phyloP scores from a whole-genome alignment of 2,329 filamentous ascomycete genomes.

The Phialocephala sp. region DNA sequence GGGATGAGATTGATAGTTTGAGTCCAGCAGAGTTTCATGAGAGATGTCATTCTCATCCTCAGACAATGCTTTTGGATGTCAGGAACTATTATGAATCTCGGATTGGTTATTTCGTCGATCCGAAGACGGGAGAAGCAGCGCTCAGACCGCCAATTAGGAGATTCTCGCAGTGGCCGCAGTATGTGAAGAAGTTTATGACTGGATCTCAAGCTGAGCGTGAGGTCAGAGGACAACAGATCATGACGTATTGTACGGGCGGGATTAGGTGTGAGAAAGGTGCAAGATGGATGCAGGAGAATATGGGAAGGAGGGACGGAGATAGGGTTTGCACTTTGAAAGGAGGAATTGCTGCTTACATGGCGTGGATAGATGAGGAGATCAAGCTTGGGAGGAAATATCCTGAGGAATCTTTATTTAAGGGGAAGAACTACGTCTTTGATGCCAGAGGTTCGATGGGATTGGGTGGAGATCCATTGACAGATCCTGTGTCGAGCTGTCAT shows the following conservation, averaged over 20 bases:
- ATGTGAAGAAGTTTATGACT: slow-evolving; percentile 37
- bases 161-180: slow-evolving; percentile 44
- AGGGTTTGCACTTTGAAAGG: slow-evolving; percentile 41
- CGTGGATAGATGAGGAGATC: slow-evolving; percentile 44
- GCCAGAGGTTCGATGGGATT: slow-evolving; percentile 41
- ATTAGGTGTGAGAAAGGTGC: slow-evolving; percentile 44
- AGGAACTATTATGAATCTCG: slow-evolving; percentile 44
- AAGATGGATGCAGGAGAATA: slow-evolving; percentile 40
- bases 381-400: slow-evolving; percentile 34
- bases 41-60: slow-evolving; percentile 31
- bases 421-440: slow-evolving; percentile 45
- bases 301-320: slow-evolving; percentile 30
- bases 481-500: slow-evolving; percentile 42
- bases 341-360: slow-evolving; percentile 42
- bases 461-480: background rate
- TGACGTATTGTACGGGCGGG: slow-evolving; percentile 44
- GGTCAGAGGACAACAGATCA: slow-evolving; percentile 31
- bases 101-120: slow-evolving; percentile 43
- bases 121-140: slow-evolving; percentile 37
- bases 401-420: slow-evolving; percentile 40
- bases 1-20: slow-evolving; percentile 38
- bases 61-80: slow-evolving; percentile 40
- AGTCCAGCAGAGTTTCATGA: slow-evolving; percentile 40
- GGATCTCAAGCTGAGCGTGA: slow-evolving; percentile 1
- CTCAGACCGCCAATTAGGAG: slow-evolving; percentile 40